Percentiles rank a stretch among this genome's conserved stretches.
These are phyloP conservation scores for Dacryopinax spathularia DNA, from an alignment of 768 basidiomycete genomes.

Conservation along the genomic window DNA sequence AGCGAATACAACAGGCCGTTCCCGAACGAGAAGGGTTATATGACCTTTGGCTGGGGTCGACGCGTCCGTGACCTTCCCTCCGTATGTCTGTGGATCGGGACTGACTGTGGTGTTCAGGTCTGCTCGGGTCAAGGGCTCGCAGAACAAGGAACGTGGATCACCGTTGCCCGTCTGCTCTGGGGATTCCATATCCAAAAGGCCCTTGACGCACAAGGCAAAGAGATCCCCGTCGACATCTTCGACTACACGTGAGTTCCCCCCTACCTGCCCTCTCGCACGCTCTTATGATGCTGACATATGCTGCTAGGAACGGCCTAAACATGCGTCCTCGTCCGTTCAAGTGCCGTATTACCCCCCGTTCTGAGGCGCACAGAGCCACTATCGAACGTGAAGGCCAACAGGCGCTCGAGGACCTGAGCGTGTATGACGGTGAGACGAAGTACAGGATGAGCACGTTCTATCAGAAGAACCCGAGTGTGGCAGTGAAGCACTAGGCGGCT, in stretches of 20 bases:
- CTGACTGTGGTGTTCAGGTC: too few relatives aligned
- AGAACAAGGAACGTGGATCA: neutral
- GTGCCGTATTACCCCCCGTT: conserved; percentile 6
- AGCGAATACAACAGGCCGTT: neutral
- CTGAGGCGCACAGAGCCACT: conserved; percentile 1
- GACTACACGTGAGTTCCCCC: neutral
- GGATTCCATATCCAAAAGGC: neutral
- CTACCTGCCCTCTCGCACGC: neutral
- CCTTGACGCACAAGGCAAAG: neutral
- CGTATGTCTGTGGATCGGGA: too few relatives aligned
- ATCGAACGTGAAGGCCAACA: conserved; percentile 9
- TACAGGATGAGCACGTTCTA: conserved; percentile 1
- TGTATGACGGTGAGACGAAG: conserved; percentile 6
- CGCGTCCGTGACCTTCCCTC: too few relatives aligned
- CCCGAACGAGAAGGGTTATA: neutral
- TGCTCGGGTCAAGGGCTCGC: neutral
- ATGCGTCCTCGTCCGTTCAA: conserved; percentile 10
- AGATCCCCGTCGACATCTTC: neutral
- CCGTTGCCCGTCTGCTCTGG: neutral
- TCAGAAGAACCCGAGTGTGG: neutral
- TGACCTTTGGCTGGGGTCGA: neutral
- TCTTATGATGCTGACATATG: neutral
- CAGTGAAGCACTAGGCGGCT: too few relatives aligned
- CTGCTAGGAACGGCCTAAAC: neutral
- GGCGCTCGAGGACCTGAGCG: conserved; percentile 8